phyloP scores from a whole-genome alignment of 192 early-diverging fungal genomes.

The Linnemannia zychae region DNA sequence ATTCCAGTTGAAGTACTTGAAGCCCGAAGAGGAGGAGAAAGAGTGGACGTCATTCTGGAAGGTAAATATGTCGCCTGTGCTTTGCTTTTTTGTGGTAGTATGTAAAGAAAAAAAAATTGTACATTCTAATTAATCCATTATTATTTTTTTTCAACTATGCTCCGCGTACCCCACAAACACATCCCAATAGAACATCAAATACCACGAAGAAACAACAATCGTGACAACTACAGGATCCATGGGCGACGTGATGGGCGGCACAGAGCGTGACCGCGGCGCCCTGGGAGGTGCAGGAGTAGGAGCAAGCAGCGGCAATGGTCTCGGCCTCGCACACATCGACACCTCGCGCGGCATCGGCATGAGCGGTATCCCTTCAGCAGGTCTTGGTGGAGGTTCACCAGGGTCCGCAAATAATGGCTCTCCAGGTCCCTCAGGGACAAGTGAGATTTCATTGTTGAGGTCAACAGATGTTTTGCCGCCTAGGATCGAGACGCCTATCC shows the following conservation, averaged over 20 bases:
- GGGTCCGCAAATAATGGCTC: neutral
- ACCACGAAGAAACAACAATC: slow-evolving; percentile 27
- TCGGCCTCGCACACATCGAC: slow-evolving; percentile 6
- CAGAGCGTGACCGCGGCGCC: slow-evolving; percentile 8
- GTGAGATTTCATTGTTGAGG: neutral
- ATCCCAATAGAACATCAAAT: slow-evolving; percentile 21
- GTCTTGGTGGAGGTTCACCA: neutral
- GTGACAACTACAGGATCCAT: slow-evolving; percentile 33
- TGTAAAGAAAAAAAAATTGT: neutral
- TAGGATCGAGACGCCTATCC: neutral
- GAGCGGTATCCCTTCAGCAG: too few relatives aligned
- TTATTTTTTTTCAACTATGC: neutral
- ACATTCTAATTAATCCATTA: neutral
- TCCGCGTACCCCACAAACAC: too few relatives aligned
- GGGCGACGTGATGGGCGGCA: slow-evolving; percentile 35
- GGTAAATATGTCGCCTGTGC: neutral
- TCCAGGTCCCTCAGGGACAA: neutral
- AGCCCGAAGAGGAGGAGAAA: slow-evolving; percentile 26
- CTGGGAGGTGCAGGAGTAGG: neutral
- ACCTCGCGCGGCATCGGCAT: neutral
- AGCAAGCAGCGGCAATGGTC: neutral
- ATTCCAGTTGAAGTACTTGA: slow-evolving; percentile 22
- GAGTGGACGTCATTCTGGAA: slow-evolving; percentile 37
- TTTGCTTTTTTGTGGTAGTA: neutral
- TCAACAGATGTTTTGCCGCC: neutral